Conservation (phyloP, 1,284 basidiomycete genomes). For the Cryptococcus depauperatus region DNA sequence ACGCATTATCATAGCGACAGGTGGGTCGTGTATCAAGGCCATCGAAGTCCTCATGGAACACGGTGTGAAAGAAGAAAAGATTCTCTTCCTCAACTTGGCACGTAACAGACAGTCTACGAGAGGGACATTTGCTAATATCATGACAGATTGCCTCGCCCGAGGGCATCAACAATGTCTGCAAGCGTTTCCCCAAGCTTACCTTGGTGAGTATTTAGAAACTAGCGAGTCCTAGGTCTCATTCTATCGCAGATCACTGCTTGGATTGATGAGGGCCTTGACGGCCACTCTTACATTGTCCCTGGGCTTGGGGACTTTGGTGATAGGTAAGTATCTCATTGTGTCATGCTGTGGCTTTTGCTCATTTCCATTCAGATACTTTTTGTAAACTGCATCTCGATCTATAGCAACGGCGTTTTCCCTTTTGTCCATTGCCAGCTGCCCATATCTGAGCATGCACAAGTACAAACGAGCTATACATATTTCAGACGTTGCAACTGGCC, state of each 20-base stretch:
- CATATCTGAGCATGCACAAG: too few relatives aligned
- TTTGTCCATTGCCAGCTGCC: too few relatives aligned
- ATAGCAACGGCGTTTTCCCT: too few relatives aligned
- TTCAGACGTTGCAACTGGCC: too few relatives aligned
- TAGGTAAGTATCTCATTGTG: slow-evolving; percentile 42
- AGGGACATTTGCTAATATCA: neutral
- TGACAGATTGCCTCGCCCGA: slow-evolving; percentile 79
- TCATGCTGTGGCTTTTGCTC: neutral
- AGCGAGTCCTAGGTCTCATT: neutral
- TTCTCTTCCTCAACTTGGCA: slow-evolving; percentile 95
- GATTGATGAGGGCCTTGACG: slow-evolving; percentile 92
- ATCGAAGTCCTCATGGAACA: slow-evolving; percentile 87
- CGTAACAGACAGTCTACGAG: slow-evolving; percentile 14
- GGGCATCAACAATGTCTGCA: slow-evolving; percentile 74
- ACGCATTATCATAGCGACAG: slow-evolving; percentile 60
- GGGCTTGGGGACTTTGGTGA: slow-evolving; percentile 90
- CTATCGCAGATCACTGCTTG: slow-evolving; percentile 75
- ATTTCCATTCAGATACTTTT: neutral
- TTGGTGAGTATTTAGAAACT: slow-evolving; percentile 53
- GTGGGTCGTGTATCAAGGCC: slow-evolving; percentile 95
- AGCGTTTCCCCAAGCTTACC: slow-evolving; percentile 68
- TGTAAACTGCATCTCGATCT: too few relatives aligned
- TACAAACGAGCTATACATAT: too few relatives aligned
- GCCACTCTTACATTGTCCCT: slow-evolving; percentile 58
- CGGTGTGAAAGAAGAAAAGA: slow-evolving; percentile 69